These are phyloP conservation scores for Clavispora carvajalis DNA, from an alignment of 805 yeast species.

Conservation along the genomic window DNA sequence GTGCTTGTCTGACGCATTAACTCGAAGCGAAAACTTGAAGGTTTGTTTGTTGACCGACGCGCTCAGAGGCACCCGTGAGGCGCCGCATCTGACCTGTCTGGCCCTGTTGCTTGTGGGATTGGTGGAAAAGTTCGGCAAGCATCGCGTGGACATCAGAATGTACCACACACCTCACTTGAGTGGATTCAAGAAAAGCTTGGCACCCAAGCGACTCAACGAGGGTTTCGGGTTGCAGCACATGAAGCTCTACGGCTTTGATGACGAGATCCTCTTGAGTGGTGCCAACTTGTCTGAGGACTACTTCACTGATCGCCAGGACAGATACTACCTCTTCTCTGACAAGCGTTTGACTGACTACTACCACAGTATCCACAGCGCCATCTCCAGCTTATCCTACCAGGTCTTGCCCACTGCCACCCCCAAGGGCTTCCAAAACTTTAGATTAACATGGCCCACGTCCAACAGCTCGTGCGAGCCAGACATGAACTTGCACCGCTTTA, in stretches of 20 bases:
- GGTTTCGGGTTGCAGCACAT: slow-evolving; percentile 93
- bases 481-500: slow-evolving; percentile 44
- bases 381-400: slow-evolving; percentile 67
- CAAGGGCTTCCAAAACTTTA: slow-evolving; percentile 40
- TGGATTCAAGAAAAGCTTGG: slow-evolving; percentile 56
- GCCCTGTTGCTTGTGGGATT: slow-evolving; percentile 70
- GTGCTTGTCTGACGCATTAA: slow-evolving; percentile 56
- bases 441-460: slow-evolving; percentile 67
- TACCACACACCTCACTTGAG: slow-evolving; percentile 84
- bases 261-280: slow-evolving; percentile 81
- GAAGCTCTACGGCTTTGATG: slow-evolving; percentile 94
- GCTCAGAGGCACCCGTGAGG: slow-evolving; percentile 87
- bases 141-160: slow-evolving; percentile 72
- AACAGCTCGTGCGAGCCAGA: slow-evolving; percentile 68
- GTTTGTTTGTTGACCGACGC: slow-evolving; percentile 81
- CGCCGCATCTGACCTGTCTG: slow-evolving; percentile 64
- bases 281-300: slow-evolving; percentile 91
- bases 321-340: slow-evolving; percentile 73
- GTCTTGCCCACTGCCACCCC: slow-evolving; percentile 41
- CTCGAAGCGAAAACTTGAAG: slow-evolving; percentile 52
- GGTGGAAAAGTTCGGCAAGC: slow-evolving; percentile 56
- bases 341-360: slow-evolving; percentile 64
- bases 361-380: slow-evolving; percentile 59
- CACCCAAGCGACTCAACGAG: slow-evolving; percentile 86
- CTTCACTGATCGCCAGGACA: slow-evolving; percentile 90